Evolutionary conservation across 1,284 basidiomycete species (phyloP), one percentile per base, ranked within the genome.

Genomic region (Porodaedalea pini): DNA sequence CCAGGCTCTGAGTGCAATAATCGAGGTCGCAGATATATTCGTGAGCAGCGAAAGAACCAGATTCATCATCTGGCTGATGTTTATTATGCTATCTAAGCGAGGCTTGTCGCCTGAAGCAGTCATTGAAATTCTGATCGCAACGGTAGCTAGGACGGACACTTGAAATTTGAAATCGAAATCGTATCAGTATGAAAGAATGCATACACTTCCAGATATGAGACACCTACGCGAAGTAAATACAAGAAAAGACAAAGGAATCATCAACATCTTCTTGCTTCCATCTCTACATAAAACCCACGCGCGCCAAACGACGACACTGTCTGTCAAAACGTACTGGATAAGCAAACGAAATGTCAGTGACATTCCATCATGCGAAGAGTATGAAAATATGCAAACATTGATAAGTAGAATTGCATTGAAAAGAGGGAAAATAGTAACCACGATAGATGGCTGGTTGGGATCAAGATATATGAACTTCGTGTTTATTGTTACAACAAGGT

Each of bases 231-330:
- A 52, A 4, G 39, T 25, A 31, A 31, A 52, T 21, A 27, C 31
- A 5, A 52, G 34, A 31, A 52, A 52, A 25, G 39, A 23, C 13
- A 52, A 23, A 31, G 50, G 50, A n/a, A 52, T 23, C 36, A 23
- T 25, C 15, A 52, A 25, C 11, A 52, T 52, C 13, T 2, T 39
- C 10, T 23, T 43, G 13, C 40, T 27, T 2, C 17, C 4, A 13
- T 45, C 23, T 19, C 23, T 54, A 19, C 52, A 43, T 6, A 54
- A 21, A 3, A 45, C 40, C 52, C 41, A 54, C 2, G 52, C 52
- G n/a, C 52, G 37, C 52, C 52, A 54, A 15, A 54, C 52, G 6
- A 54, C 52, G 2, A 54, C 52, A 43, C 52, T n/a, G 21, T 54
- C 52, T 17, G 39, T 54, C 31, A 54, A 8, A 8, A 45, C 15